Percentiles rank a stretch among this genome's conserved stretches.
These are phyloP conservation scores for Penicillium rolfsii DNA, from an alignment of 2,329 filamentous ascomycete genomes.

Conservation along the genomic window DNA sequence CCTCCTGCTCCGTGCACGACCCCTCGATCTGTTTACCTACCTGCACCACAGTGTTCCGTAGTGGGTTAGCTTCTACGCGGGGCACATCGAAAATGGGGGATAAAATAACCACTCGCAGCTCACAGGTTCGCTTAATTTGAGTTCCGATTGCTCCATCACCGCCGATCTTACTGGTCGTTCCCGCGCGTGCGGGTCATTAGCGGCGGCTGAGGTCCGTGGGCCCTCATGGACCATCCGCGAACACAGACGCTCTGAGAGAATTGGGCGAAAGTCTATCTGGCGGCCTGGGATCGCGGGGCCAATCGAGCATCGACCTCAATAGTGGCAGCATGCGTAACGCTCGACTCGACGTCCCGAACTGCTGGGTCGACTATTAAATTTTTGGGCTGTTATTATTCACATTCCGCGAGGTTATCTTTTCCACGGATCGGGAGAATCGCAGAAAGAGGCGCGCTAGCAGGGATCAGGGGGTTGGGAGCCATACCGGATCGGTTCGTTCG, in stretches of 20 bases:
- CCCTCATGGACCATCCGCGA: neutral
- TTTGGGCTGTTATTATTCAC: constrained; percentile 1
- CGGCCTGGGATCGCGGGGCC: constrained; percentile 2
- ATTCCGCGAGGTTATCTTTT: neutral
- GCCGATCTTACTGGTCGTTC: neutral
- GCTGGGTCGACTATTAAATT: constrained; percentile 11
- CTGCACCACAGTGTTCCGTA: neutral
- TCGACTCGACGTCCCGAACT: constrained; percentile 5
- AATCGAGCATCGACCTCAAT: constrained; percentile 4
- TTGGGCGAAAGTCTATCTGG: constrained; percentile 21
- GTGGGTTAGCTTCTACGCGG: neutral
- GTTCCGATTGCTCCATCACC: neutral
- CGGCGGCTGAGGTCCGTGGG: constrained; percentile 23
- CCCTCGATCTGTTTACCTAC: neutral
- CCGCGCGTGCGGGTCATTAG: constrained; percentile 7
- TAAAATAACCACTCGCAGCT: neutral
- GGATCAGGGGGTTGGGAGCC: neutral
- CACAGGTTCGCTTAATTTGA: constrained; percentile 3
- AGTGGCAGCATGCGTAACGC: constrained; percentile 8
- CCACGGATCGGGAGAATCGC: neutral
- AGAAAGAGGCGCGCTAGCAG: neutral
- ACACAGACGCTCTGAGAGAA: neutral
- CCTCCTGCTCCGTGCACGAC: neutral
- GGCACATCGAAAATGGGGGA: neutral
- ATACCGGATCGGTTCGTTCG: neutral